Conservation (phyloP, 345 rosid species). For the Ricinus communis region DNA sequence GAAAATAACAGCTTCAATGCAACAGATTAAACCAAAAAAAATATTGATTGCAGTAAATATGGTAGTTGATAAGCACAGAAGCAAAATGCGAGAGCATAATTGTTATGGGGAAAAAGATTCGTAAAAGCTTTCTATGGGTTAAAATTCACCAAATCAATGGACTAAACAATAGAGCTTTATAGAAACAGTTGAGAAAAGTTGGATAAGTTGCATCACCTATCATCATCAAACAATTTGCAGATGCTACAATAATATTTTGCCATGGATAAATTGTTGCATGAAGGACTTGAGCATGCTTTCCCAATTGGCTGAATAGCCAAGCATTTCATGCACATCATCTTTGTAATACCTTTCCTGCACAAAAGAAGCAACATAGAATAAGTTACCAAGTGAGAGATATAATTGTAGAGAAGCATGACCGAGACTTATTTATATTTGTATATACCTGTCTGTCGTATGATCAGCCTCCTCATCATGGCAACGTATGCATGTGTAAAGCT, state of each 20-base stretch:
- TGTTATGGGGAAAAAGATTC: not conserved
- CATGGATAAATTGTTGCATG: conserved; percentile 62
- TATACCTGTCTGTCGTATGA: conserved; percentile 71
- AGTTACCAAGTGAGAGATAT: not conserved
- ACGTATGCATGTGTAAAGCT: conserved; percentile 63
- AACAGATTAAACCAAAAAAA: not conserved
- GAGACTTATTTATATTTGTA: not conserved
- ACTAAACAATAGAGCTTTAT: not conserved
- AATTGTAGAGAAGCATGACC: conserved; percentile 2
- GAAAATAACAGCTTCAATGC: no score
- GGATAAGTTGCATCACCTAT: conserved; percentile 45
- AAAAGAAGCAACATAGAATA: conserved; percentile 11
- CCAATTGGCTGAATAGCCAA: conserved; percentile 62
- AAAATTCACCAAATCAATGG: not conserved
- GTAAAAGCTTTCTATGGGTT: not conserved
- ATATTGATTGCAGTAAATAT: no score
- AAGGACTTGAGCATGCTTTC: conserved; percentile 47
- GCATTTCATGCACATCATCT: conserved; percentile 95
- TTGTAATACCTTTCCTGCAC: conserved; percentile 54
- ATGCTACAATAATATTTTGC: conserved; percentile 77
- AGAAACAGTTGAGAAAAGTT: not conserved
- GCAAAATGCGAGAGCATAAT: not conserved
- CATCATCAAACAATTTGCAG: conserved; percentile 74
- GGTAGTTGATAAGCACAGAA: not conserved
- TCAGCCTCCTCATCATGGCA: conserved; percentile 83